Base-by-base conservation (phyloP, 352 stramenopile genomes). In the Phytophthora europaea region DNA sequence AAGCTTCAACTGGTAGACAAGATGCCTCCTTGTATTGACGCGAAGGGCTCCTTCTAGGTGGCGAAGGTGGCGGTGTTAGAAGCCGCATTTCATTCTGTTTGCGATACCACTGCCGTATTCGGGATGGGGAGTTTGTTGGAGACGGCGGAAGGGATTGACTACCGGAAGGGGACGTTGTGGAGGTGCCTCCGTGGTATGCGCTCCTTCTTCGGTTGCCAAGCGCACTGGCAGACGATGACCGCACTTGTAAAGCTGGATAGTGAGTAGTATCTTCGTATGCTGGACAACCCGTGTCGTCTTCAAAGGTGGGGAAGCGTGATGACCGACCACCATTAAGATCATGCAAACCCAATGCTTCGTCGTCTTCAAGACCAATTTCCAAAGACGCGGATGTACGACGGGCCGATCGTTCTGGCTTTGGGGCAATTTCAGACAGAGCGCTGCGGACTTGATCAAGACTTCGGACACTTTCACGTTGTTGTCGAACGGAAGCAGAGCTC, bases 261-360 rank as follows among this genome's bases (percentile, higher is more conserved):
- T 72, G 48, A 1, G 33, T 60, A 12, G 34, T 50, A 50, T 91
- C 81, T 48, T 92, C 85, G 66, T 90, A 93, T 0, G 82, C 85
- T 64, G 82, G 83, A 59, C 82, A 93, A 3, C 75, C 84, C 6
- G 76, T 56, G 10, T 91, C 82, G 47, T 93, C 83, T 81, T 90
- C 85, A 33, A 89, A 87, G 6, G 73, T 89, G 31, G 79, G 80
- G 38, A 88, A 82, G 2, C 65, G 65, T 0, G 52, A 26, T 52
- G 70, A 66, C 54, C 60, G 75, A 55, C 56, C 64, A 51, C 38
- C 65, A 47, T 64, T 82, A 4, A 72, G n/a, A 6, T 70, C 51
- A 33, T 63, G 13, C 40, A 61, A 61, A 12, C 36, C 50, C 65
- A 43, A 38, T 4, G 58, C 12, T 59, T 70, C 64, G 26, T 72